Conservation (phyloP, 1,284 basidiomycete species). For the Erythrobasidium hasegawianum region DNA sequence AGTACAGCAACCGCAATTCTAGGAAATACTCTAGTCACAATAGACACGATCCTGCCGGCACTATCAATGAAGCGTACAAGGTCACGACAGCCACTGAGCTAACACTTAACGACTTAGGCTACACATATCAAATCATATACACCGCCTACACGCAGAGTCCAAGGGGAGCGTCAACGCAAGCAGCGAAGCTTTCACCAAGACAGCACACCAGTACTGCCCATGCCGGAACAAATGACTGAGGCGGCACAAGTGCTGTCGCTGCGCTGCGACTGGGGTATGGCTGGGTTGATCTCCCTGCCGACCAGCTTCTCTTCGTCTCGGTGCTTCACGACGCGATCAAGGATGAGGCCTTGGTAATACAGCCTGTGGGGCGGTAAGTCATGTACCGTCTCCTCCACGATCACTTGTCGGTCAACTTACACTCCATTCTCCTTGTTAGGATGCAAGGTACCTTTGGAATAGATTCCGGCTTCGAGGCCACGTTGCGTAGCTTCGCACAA, state of each 20-base stretch:
- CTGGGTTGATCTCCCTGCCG: constrained; percentile 43
- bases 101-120: too few species aligned
- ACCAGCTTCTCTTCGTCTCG: constrained; percentile 39
- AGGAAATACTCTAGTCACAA: too few species aligned
- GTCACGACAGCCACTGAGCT: too few species aligned
- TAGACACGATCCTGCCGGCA: too few species aligned
- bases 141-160: too few species aligned
- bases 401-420: too few species aligned
- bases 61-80: too few species aligned
- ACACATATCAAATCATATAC: too few species aligned
- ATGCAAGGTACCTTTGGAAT: constrained; percentile 43
- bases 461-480: constrained; percentile 45
- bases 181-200: too few species aligned
- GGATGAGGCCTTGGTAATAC: constrained; percentile 43
- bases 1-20: background rate
- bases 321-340: constrained; percentile 38
- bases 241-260: constrained; percentile 8
- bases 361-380: too few species aligned
- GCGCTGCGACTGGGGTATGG: constrained; percentile 37
- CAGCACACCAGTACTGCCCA: background rate
- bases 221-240: constrained; percentile 3
- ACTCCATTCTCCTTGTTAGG: constrained; percentile 39
- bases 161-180: too few species aligned
- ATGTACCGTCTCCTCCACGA: too few species aligned
- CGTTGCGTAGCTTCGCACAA: constrained; percentile 43